These are phyloP conservation scores for Colletotrichum incanum DNA, from an alignment of 2,329 filamentous ascomycete genomes.

Conservation along the genomic window DNA sequence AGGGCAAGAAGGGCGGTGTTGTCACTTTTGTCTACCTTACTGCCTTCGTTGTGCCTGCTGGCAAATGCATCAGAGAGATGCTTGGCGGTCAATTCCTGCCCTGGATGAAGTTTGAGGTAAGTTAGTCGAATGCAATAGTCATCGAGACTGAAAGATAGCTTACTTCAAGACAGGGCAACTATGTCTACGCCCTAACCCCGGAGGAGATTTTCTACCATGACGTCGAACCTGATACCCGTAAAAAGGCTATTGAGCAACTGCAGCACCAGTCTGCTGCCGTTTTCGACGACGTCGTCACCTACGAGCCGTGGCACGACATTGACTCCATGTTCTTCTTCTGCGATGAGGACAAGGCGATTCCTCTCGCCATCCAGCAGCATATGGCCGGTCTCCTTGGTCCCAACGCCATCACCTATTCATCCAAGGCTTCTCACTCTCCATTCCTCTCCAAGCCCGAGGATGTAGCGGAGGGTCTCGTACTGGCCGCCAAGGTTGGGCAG, in stretches of 20 bases:
- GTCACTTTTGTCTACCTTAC: slow-evolving; percentile 55
- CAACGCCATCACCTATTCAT: slow-evolving; percentile 22
- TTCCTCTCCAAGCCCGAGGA: slow-evolving; percentile 26
- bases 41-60: slow-evolving; percentile 51
- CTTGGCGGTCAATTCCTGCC: slow-evolving; percentile 46
- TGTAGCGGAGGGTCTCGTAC: slow-evolving; percentile 20
- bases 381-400: slow-evolving; percentile 45
- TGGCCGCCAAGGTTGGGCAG: slow-evolving; percentile 25
- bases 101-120: slow-evolving; percentile 49
- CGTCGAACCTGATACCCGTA: slow-evolving; percentile 38
- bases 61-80: slow-evolving; percentile 46
- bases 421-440: slow-evolving; percentile 36
- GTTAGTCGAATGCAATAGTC: not conserved
- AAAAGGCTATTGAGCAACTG: slow-evolving; percentile 41
- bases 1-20: slow-evolving; percentile 57
- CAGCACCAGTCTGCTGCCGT: slow-evolving; percentile 28
- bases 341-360: slow-evolving; percentile 47
- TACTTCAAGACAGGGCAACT: slow-evolving; percentile 31
- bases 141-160: slow-evolving; percentile 11
- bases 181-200: slow-evolving; percentile 22
- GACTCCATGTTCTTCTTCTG: slow-evolving; percentile 48
- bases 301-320: slow-evolving; percentile 50
- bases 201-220: slow-evolving; percentile 48
- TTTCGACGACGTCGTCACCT: slow-evolving; percentile 46
- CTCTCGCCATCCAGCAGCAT: slow-evolving; percentile 43